Conservation (phyloP, 2,329 filamentous ascomycete species). For the Nemania sp. region DNA sequence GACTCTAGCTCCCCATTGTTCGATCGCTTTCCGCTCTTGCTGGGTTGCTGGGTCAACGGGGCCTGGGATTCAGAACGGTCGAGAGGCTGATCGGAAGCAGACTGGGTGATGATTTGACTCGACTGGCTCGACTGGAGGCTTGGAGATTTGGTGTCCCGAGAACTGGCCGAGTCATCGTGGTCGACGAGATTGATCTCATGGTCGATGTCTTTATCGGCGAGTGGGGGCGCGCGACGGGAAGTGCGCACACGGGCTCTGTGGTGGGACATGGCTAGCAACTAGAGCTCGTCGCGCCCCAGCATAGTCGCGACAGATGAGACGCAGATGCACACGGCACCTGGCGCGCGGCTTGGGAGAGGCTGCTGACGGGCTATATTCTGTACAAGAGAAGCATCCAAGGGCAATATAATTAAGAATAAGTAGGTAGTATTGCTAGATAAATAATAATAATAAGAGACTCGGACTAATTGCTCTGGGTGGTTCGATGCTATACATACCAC, state of each 20-base stretch:
- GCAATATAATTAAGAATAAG: neutral
- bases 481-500: too few relatives aligned
- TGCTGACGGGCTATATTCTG: too few relatives aligned
- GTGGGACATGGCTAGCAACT: constrained; percentile 55
- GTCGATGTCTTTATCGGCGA: constrained; percentile 73
- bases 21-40: constrained; percentile 29
- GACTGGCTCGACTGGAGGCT: constrained; percentile 39
- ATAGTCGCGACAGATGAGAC: constrained; percentile 45
- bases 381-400: too few relatives aligned
- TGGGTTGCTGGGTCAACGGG: constrained; percentile 40
- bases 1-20: constrained; percentile 32
- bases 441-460: neutral
- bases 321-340: constrained; percentile 34
- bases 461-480: neutral
- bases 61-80: constrained; percentile 42
- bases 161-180: constrained; percentile 61
- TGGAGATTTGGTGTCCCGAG: constrained; percentile 31
- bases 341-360: constrained; percentile 6
- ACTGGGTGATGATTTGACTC: constrained; percentile 30
- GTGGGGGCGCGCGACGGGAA: constrained; percentile 66
- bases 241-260: constrained; percentile 56
- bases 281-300: constrained; percentile 37
- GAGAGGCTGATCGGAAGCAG: constrained; percentile 41
- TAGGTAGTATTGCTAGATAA: constrained; percentile 19
- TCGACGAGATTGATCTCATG: constrained; percentile 79